A percentile compares a stretch with the other conserved stretches of the same genome.
Conservation (phyloP, 164 flowering plant genomes). For the Vitis vinifera region ASM3070453v1 NC_081808.1:24083501-24084000, state of each 20-base stretch:
- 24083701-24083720: constrained; percentile 90
- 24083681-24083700: constrained; percentile 74
- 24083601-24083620: constrained; percentile 95
- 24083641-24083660: constrained; percentile 74
- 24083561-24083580: constrained; percentile 77
- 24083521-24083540: constrained; percentile 79
- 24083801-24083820: constrained; percentile 74
- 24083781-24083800: constrained; percentile 76
- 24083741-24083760: constrained; percentile 62
- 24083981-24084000: not conserved
- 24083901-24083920: constrained; percentile 61
- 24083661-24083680: constrained; percentile 64
- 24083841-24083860: constrained; percentile 60
- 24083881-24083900: constrained; percentile 73
- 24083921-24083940: constrained; percentile 74
- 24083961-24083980: not conserved
- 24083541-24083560: constrained; percentile 68
- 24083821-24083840: constrained; percentile 47
- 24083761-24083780: constrained; percentile 63
- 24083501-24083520: constrained; percentile 80
- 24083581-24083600: constrained; percentile 81
- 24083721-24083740: constrained; percentile 55
- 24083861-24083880: constrained; percentile 61
- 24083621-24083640: constrained; percentile 82
- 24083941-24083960: not conserved